Conservation (phyloP, 768 basidiomycete species). For the Xerocomellus dryophilus region DNA sequence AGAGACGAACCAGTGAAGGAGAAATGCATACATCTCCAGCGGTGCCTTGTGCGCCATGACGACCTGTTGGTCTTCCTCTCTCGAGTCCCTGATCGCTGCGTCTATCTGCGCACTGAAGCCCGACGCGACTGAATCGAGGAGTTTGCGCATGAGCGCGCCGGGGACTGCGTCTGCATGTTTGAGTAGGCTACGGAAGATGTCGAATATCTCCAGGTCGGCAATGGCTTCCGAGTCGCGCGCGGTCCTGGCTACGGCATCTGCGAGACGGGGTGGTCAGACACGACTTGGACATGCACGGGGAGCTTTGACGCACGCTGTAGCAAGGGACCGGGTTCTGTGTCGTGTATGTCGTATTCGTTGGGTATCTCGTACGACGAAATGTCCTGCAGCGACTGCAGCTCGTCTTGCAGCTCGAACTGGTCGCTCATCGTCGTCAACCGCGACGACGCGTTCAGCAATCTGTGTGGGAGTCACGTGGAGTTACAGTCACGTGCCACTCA, state of each 20-base stretch:
- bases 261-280: slow-evolving; percentile 9
- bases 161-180: slow-evolving; percentile 67
- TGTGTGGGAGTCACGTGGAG: slow-evolving; percentile 27
- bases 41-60: slow-evolving; percentile 64
- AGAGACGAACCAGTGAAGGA: slow-evolving; percentile 86
- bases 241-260: slow-evolving; percentile 79
- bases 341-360: slow-evolving; percentile 61
- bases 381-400: slow-evolving; percentile 64
- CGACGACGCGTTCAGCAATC: background rate
- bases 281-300: background rate
- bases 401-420: slow-evolving; percentile 75
- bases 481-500: slow-evolving; percentile 7
- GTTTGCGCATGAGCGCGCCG: slow-evolving; percentile 70
- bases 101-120: slow-evolving; percentile 74
- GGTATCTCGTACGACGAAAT: slow-evolving; percentile 60
- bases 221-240: slow-evolving; percentile 76
- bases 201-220: slow-evolving; percentile 64
- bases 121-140: slow-evolving; percentile 83
- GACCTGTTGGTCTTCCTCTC: slow-evolving; percentile 62
- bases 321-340: slow-evolving; percentile 51
- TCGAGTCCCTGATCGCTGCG: slow-evolving; percentile 62
- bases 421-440: slow-evolving; percentile 33
- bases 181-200: slow-evolving; percentile 77
- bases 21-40: slow-evolving; percentile 89
- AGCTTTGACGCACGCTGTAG: slow-evolving; percentile 51